A percentile compares a stretch with the other conserved stretches of the same genome.
Conservation (phyloP, 768 basidiomycete species). For the Lactarius tabidus region DNA sequence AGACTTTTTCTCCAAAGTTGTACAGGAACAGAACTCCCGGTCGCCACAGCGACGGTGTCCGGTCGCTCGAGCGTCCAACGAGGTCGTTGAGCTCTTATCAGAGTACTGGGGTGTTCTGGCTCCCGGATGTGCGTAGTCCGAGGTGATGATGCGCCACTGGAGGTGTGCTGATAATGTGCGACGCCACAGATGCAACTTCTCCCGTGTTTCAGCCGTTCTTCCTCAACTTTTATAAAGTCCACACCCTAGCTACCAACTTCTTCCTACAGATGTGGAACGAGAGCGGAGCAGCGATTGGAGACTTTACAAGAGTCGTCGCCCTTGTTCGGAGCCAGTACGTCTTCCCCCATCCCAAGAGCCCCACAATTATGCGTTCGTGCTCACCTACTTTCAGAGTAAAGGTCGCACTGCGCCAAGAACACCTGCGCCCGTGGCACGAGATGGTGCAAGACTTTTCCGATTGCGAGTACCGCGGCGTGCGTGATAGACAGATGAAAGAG, state of each 20-base stretch:
- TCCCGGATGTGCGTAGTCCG: constrained; percentile 62
- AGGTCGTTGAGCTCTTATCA: constrained; percentile 77
- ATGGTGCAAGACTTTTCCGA: constrained; percentile 80
- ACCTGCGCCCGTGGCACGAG: constrained; percentile 73
- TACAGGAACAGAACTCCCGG: constrained; percentile 76
- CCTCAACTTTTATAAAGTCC: constrained; percentile 77
- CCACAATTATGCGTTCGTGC: no score
- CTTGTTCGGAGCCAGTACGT: constrained; percentile 83
- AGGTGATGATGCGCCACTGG: neutral
- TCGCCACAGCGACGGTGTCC: constrained; percentile 74
- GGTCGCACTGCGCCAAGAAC: constrained; percentile 70
- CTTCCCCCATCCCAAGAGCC: no score
- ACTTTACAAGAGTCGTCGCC: constrained; percentile 74
- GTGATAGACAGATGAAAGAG: constrained; percentile 87
- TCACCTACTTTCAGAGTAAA: constrained; percentile 51
- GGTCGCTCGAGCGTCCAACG: constrained; percentile 77
- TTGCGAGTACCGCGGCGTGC: constrained; percentile 78
- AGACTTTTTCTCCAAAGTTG: constrained; percentile 73
- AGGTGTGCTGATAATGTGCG: constrained; percentile 5
- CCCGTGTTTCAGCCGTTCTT: constrained; percentile 85
- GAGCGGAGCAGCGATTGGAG: constrained; percentile 68
- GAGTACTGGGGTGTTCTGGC: constrained; percentile 85
- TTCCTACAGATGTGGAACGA: constrained; percentile 94
- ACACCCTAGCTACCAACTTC: constrained; percentile 76
- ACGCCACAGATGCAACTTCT: constrained; percentile 61